Percentiles rank a stretch among this genome's conserved stretches.
Conservation (phyloP, 176 grass and related monocot genomes). For the Leersia perrieri region DNA sequence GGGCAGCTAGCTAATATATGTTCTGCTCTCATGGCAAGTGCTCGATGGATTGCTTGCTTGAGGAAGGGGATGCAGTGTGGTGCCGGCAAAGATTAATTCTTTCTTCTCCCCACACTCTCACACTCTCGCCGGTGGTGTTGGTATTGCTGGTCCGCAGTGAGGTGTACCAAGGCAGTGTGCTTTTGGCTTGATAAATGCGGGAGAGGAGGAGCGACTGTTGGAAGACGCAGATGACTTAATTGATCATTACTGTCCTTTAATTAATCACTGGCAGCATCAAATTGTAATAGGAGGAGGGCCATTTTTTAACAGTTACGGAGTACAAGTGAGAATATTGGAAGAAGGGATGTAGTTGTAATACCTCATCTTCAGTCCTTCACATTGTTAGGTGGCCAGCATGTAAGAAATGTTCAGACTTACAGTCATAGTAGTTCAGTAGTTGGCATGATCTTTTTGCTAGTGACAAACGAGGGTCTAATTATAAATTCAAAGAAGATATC, state of each 20-base stretch:
- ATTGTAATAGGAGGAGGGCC: background rate
- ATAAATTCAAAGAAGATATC: background rate
- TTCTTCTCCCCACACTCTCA: constrained; percentile 2
- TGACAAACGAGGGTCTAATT: background rate
- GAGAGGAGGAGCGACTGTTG: background rate
- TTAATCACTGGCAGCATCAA: background rate
- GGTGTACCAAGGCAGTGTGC: background rate
- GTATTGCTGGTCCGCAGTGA: background rate
- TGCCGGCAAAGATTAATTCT: constrained; percentile 46
- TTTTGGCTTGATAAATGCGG: constrained; percentile 33
- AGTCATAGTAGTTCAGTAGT: background rate
- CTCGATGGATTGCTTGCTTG: constrained; percentile 37
- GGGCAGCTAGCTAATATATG: constrained; percentile 21
- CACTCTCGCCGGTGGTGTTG: background rate
- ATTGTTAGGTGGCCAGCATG: background rate
- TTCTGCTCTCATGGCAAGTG: background rate
- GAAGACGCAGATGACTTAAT: constrained; percentile 4
- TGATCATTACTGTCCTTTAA: background rate
- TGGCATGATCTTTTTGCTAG: background rate
- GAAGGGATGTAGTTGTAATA: no score
- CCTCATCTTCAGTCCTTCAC: no score
- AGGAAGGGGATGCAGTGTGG: constrained; percentile 44
- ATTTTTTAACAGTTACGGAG: no score
- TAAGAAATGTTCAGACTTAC: background rate
- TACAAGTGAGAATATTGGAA: no score